Base-by-base conservation (phyloP, 1,284 basidiomycete genomes). In the Naganishia cerealis region DNA sequence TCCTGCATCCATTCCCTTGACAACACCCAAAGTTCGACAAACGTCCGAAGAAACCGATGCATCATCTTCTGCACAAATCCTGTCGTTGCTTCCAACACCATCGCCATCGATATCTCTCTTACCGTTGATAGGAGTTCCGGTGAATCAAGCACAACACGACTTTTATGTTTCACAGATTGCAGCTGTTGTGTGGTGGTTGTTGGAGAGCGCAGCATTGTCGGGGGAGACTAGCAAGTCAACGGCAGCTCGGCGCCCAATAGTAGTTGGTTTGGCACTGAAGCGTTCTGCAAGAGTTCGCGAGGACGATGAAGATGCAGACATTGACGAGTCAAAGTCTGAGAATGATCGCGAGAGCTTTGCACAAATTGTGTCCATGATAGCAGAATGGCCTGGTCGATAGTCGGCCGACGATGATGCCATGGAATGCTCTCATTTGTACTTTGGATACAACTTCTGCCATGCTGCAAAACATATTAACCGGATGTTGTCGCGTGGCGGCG, bases 141-240 rank as follows among this genome's bases (percentile, higher is more conserved):
- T 78, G 82, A 86, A 57, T 67, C 86, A 87, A 52, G 87, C 87
- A 0, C 80, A 95, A 26, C 87, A 94, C 76, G 87, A 88, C 52
- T 83, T 95, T 0, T 96, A 94, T 77, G 87, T 88, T 0, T 83
- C 88, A 5, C 94, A 97, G 74, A 88, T 92, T 55, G 90, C 92
- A 0, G 91, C 91, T 0, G 84, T 94, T 9, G 79, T 94, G 1
- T 95, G 91, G 90, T 82, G 84, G 42, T 76, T 73, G 0, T 82
- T 68, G 81, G 86, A 75, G 79, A 82, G 58, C 74, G 82, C 66
- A 76, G 46, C 39, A 18, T 21, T 29, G 18, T 8, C 54, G 1
- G 76, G 63, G 0, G 57, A 66, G 33, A 42, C 65, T 8, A 29
- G 50, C 56, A 63, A 33, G 26, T 54, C 36, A 1, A 56, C 36